Conservation (phyloP, 352 stramenopile species). For the Globisporangium paroecandrum region DNA sequence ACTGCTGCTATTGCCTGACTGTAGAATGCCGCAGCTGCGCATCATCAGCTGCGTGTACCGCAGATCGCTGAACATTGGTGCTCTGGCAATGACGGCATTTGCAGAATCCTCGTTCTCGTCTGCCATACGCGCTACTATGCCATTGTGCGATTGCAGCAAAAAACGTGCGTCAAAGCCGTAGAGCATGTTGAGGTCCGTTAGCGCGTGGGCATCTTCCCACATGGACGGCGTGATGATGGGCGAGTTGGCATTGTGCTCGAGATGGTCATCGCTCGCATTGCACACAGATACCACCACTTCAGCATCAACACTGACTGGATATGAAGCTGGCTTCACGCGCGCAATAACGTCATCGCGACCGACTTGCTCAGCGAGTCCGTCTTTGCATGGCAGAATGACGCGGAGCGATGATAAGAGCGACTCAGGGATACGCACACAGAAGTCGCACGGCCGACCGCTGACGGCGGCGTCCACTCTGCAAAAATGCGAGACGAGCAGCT, state of each 20-base stretch:
- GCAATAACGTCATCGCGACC: conserved; percentile 16
- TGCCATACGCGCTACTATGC: neutral
- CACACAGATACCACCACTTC: neutral
- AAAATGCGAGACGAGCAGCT: conserved; percentile 34
- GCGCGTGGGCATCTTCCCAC: neutral
- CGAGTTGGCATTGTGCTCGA: neutral
- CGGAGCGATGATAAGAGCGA: conserved; percentile 1
- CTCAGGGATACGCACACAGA: conserved; percentile 8
- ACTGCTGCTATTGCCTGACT: neutral
- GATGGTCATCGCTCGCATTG: neutral
- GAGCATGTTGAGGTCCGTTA: conserved; percentile 10
- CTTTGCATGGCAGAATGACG: conserved; percentile 21
- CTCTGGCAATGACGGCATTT: conserved; percentile 20
- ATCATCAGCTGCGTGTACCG: conserved; percentile 23
- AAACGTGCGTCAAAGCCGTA: conserved; percentile 25
- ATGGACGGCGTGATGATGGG: neutral
- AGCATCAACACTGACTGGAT: neutral
- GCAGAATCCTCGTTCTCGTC: conserved; percentile 10
- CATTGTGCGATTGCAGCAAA: conserved; percentile 1
- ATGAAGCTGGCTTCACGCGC: neutral
- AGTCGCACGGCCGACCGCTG: neutral
- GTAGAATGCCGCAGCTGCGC: conserved; percentile 8
- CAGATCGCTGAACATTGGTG: conserved; percentile 27
- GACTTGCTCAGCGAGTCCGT: conserved; percentile 11
- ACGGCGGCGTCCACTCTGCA: neutral